Conservation (phyloP, 192 early-diverging fungal genomes). For the Jimgerdemannia flammicorona region DNA sequence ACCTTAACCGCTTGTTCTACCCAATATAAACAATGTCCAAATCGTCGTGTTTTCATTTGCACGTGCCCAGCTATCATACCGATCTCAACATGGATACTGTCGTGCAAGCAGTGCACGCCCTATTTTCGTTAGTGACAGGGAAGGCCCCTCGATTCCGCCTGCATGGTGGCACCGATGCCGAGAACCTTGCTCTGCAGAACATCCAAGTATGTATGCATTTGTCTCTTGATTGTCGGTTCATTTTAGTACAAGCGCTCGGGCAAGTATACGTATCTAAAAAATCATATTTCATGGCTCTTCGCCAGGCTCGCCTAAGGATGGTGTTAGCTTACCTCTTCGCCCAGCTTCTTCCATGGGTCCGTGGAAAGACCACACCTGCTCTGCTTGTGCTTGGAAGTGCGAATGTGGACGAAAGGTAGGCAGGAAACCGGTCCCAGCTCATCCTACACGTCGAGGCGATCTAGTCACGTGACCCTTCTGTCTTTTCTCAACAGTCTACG, state of each 20-base stretch:
- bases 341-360: conserved; percentile 90
- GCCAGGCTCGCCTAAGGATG: conserved; percentile 88
- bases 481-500: conserved; percentile 53
- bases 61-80: conserved; percentile 74
- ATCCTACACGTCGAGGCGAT: neutral
- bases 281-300: neutral
- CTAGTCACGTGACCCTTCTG: too few relatives aligned
- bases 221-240: neutral
- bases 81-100: conserved; percentile 87
- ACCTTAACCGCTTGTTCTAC: neutral
- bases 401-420: conserved; percentile 95
- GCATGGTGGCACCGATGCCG: conserved; percentile 76
- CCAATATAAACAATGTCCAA: neutral
- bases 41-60: neutral
- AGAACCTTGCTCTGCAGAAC: conserved; percentile 97
- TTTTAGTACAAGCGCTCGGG: neutral
- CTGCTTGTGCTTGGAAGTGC: conserved; percentile 92
- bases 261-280: too few relatives aligned
- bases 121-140: conserved; percentile 76
- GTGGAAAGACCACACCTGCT: conserved; percentile 49
- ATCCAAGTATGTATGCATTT: conserved; percentile 59
- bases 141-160: conserved; percentile 74
- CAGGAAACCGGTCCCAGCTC: neutral
- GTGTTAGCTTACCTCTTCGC: conserved; percentile 94
- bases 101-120: conserved; percentile 63